Evolutionary conservation across 2,329 filamentous ascomycete species (phyloP).

Genomic region (Leptographium flavum): DNA sequence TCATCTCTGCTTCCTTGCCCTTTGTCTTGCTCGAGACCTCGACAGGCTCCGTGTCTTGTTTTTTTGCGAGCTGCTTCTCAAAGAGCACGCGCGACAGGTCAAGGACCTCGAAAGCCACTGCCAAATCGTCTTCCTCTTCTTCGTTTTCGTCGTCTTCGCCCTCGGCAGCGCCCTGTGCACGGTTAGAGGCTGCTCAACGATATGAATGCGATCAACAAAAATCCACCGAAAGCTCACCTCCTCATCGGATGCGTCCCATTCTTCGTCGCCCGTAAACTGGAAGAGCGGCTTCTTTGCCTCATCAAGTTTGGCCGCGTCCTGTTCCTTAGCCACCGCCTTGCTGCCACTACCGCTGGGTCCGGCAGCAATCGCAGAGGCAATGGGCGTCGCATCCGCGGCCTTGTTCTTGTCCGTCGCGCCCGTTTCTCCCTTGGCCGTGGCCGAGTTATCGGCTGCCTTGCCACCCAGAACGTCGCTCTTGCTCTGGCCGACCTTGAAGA

Average conservation of each 20-base stretch:
- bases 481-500: conserved; percentile 86
- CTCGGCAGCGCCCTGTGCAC: neutral
- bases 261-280: conserved; percentile 87
- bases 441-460: conserved; percentile 49
- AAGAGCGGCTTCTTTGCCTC: conserved; percentile 70
- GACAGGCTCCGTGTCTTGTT: conserved; percentile 24
- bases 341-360: conserved; percentile 24
- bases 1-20: conserved; percentile 21
- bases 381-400: conserved; percentile 24
- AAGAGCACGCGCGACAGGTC: conserved; percentile 61
- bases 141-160: conserved; percentile 26
- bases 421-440: conserved; percentile 10
- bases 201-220: neutral
- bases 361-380: neutral
- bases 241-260: conserved; percentile 73
- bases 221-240: conserved; percentile 27
- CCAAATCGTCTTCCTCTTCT: conserved; percentile 58
- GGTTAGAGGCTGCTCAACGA: neutral
- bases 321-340: conserved; percentile 21
- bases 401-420: conserved; percentile 28
- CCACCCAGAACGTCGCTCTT: conserved; percentile 91
- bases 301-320: conserved; percentile 17
- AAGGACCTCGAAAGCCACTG: conserved; percentile 70
- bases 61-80: conserved; percentile 34
- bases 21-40: conserved; percentile 21